Base-by-base conservation (phyloP, 2,329 filamentous ascomycete genomes). In the Stemphylium lycopersici region DNA sequence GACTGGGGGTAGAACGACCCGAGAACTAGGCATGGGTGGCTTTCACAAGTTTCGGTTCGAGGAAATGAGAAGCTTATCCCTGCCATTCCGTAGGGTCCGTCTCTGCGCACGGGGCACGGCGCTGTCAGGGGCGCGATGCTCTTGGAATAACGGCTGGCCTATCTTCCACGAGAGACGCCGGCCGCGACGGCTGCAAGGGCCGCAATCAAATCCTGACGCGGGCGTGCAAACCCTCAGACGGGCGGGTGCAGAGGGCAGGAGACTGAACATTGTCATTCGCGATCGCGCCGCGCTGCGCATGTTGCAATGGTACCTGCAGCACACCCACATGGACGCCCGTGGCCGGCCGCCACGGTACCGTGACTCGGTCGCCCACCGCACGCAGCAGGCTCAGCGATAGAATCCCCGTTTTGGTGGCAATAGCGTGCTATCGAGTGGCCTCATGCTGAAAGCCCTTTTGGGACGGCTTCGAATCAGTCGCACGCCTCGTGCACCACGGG, bases 1-100 rank as follows among this genome's bases (percentile, higher is more conserved):
- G 37, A 67, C 67, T 69, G 65, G 69, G 62, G 62, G 62, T 63
- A 43, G 62, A 61, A 62, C 56, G 60, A 60, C 58, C 63, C 66
- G 65, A 65, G 51, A 58, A 62, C 70, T 72, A 70, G 63, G 22
- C 65, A 62, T 58, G 67, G 70, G 65, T 62, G 36, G 56, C 63
- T 61, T 67, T 63, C 65, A 68, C 65, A 68, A 69, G 66, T 64
- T 63, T 72, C 68, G 68, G 65, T 68, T 72, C 62, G 57, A 66
- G 62, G 67, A 72, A 71, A 72, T 72, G 69, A 71, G 51, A 56
- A 59, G 58, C 52, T 48, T 41, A 61, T 62, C 65, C 67, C 62
- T 73, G 68, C 67, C 63, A 65, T 65, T 68, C 62, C 61, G 58
- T 60, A 67, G 67, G 61, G 62, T 59, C 58, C 54, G 59, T 57